Base-by-base conservation (phyloP, 2,329 filamentous ascomycete genomes). In the Calcarisporium arbuscula region DNA sequence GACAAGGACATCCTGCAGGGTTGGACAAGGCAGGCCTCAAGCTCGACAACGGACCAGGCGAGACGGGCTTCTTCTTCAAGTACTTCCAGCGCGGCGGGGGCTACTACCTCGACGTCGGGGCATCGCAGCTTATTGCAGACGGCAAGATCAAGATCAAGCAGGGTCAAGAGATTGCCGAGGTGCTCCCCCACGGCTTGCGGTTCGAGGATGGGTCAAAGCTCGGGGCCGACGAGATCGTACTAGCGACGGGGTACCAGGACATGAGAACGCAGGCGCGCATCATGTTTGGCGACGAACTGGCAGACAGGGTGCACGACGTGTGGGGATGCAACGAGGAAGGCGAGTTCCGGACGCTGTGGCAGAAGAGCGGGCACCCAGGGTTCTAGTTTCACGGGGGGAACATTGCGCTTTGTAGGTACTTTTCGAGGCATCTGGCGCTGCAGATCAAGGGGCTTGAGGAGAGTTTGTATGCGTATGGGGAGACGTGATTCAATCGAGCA, bases 91-190 rank as follows among this genome's bases (percentile, higher is more conserved):
- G 74, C 3, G 77, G 78, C 2, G 80, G 80, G 1, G 80, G 80
- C 0, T 84, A 82, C 49, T 84, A 83, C 55, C 79, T 84, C 41
- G 76, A 84, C 40, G 77, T 82, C 2, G 80, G 80, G 0, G 74
- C 70, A 1, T 74, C 71, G 1, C 57, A 73, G 47, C 62, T 82
- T 17, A 80, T 84, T 39, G 64, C 64, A 4, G 72, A 80, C 10
- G 77, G 79, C 1, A 76, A 75, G 50, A 74, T 84, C 51, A 74
- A 74, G 44, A 60, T 84, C 17, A 74, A 74, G 51, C 70, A 74
- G 26, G 74, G 70, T 2, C 68, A 71, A 5, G 71, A 74, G 8
- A 71, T 82, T 10, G 49, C 57, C 3, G 57, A 62, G 16, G 67
- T 82, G 4, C 61, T 69, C 0, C 57, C 65, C 0, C 46, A 58